Evolutionary conservation across 805 yeast species (phyloP), one percentile per base, ranked within the genome.

Genomic region (Candida gorgasii): DNA sequence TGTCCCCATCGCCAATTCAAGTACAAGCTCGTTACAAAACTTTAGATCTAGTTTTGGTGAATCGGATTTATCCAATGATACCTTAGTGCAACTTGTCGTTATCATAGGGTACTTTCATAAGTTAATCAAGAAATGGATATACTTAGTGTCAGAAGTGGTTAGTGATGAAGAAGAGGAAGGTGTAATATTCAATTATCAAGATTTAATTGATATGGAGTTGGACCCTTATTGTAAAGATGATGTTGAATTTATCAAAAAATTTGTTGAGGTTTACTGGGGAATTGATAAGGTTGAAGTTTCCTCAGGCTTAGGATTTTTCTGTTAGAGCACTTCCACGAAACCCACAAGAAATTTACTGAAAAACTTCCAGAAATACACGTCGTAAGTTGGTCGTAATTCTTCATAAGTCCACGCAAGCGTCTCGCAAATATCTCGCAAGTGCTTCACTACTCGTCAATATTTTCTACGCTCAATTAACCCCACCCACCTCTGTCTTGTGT

Each of bases 141-240:
- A 51, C 44, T 36, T 66, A 13, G 54, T 69, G 23, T 61, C 68
- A 37, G 72, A 68, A 34, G 60, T 67, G 16, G 52, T 67, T 8
- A 40, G 49, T 14, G 73, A 69, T 44, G 59, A 61, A 43, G 27
- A 48, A 8, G 40, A 40, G 17, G 42, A 44, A 13, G 34, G 39
- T 3, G 27, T 69, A 23, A 68, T 59, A 43, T 53, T 70, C 33
- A 66, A 72, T 7, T 67, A 66, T 48, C 73, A 69, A 50, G 75
- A 69, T 47, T 49, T 70, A 27, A 52, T 57, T 9, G 73, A 68
- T 32, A 62, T 69, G 67, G 76, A 67, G 48, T 54, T 70, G 39
- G 75, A 70, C 49, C 73, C 73, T 9, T 67, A 69, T 48, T 61
- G 65, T n/a, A 55, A 54, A 27, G 61, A 58, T 32, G 75, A 69